Evolutionary conservation across 2,329 filamentous ascomycete genomes (phyloP).

Genomic region (Phyllosticta paracitricarpa): DNA sequence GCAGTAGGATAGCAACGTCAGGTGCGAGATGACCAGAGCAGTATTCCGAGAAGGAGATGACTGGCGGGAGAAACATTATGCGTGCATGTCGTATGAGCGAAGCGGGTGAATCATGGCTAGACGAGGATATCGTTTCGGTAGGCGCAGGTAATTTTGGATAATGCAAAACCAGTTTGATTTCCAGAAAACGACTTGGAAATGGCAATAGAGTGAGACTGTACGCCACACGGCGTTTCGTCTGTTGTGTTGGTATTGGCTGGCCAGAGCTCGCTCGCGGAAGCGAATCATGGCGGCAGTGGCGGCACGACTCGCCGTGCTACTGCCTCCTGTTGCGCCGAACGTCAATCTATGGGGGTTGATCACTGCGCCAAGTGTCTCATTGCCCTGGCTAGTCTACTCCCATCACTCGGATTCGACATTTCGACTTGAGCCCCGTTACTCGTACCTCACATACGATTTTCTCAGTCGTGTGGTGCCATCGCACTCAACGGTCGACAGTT

Average conservation of each 20-base stretch:
- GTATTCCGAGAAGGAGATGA: background rate
- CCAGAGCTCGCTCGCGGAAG: background rate
- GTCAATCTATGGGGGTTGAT: background rate
- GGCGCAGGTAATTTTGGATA: background rate
- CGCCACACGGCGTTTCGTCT: too few species aligned
- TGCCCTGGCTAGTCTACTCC: background rate
- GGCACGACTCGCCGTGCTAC: background rate
- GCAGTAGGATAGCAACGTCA: background rate
- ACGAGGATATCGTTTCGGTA: background rate
- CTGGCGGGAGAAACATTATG: background rate
- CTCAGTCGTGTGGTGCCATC: background rate
- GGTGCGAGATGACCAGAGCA: background rate
- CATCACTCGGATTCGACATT: background rate
- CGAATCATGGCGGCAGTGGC: background rate
- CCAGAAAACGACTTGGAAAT: background rate
- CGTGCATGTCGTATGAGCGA: background rate
- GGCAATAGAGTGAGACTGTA: background rate
- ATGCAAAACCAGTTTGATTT: background rate
- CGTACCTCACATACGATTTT: background rate
- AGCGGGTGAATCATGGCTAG: background rate
- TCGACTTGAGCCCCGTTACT: background rate
- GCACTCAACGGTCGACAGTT: background rate
- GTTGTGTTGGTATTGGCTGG: background rate
- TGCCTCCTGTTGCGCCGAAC: background rate
- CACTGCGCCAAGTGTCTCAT: background rate